Evolutionary conservation across 805 yeast genomes (phyloP).

Genomic region (Maudiozyma saulgeensis): DNA sequence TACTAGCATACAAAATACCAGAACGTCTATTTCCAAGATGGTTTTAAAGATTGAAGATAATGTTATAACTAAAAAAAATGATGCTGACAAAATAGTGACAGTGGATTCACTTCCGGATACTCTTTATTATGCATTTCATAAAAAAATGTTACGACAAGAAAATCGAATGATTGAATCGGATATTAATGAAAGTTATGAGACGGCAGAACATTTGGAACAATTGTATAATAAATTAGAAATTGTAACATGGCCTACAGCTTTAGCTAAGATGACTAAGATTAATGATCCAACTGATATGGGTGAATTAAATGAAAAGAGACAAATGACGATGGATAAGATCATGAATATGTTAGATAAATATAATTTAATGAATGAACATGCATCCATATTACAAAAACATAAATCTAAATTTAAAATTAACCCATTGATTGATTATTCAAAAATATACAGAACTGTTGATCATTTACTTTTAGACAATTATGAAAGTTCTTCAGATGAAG

Average conservation of each 20-base stretch:
- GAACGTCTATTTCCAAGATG: conserved; percentile 14
- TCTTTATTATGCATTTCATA: conserved; percentile 40
- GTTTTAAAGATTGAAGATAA: conserved; percentile 11
- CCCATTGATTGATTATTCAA: conserved; percentile 11
- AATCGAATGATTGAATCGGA: conserved; percentile 50
- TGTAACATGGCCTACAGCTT: conserved; percentile 39
- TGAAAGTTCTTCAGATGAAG: conserved; percentile 27
- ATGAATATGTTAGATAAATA: conserved; percentile 25
- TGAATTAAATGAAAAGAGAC: conserved; percentile 45
- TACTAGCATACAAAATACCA: neutral
- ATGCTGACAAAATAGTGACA: neutral
- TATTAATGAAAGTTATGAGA: conserved; percentile 35
- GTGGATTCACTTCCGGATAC: conserved; percentile 42
- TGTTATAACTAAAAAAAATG: neutral
- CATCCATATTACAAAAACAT: conserved; percentile 12
- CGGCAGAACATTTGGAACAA: conserved; percentile 40
- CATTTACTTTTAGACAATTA: conserved; percentile 15
- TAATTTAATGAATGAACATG: conserved; percentile 17
- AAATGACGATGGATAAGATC: conserved; percentile 42
- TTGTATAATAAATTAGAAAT: conserved; percentile 37
- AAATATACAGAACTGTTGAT: conserved; percentile 17
- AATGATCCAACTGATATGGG: conserved; percentile 37
- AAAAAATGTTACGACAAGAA: conserved; percentile 56
- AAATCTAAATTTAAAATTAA: conserved; percentile 10
- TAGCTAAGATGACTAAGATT: conserved; percentile 42